Conservation (phyloP, 805 yeast species). For the Metschnikowia reukaufii region DNA sequence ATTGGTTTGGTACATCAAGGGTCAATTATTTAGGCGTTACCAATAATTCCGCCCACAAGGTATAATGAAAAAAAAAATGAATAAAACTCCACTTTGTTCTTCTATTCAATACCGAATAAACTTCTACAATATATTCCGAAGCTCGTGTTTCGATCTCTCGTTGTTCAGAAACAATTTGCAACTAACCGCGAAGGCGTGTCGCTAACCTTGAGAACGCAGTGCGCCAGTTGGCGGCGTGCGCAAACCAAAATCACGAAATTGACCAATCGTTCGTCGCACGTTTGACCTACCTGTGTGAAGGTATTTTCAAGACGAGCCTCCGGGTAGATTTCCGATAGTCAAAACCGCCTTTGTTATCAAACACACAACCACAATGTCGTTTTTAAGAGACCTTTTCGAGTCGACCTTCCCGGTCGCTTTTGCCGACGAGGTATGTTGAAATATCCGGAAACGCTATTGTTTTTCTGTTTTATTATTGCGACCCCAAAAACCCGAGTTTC, state of each 20-base stretch:
- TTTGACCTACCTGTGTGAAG: slow-evolving; percentile 20
- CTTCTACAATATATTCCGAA: too few species aligned
- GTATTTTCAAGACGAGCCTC: slow-evolving; percentile 12
- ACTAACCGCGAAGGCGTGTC: background rate
- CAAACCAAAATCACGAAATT: slow-evolving; percentile 3
- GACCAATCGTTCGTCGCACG: slow-evolving; percentile 25
- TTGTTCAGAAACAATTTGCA: too few species aligned
- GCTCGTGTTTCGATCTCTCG: too few species aligned
- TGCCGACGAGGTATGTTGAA: slow-evolving; percentile 66
- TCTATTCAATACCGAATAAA: too few species aligned
- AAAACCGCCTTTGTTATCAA: slow-evolving; percentile 4
- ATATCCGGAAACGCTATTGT: background rate
- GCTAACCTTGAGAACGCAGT: too few species aligned
- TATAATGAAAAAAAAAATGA: too few species aligned
- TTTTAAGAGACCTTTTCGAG: slow-evolving; percentile 75
- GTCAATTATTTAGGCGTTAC: too few species aligned
- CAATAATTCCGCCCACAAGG: too few species aligned
- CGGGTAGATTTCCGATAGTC: slow-evolving; percentile 3
- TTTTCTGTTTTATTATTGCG: too few species aligned
- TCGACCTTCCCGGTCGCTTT: slow-evolving; percentile 77
- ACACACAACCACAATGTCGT: slow-evolving; percentile 36
- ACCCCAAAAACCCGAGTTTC: too few species aligned
- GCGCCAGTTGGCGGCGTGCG: slow-evolving; percentile 14
- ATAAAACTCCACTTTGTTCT: too few species aligned
- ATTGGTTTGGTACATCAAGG: too few species aligned